Evolutionary conservation across 2,329 filamentous ascomycete genomes (phyloP), one percentile per base, ranked within the genome.

Genomic region (Blastomyces parvus): DNA sequence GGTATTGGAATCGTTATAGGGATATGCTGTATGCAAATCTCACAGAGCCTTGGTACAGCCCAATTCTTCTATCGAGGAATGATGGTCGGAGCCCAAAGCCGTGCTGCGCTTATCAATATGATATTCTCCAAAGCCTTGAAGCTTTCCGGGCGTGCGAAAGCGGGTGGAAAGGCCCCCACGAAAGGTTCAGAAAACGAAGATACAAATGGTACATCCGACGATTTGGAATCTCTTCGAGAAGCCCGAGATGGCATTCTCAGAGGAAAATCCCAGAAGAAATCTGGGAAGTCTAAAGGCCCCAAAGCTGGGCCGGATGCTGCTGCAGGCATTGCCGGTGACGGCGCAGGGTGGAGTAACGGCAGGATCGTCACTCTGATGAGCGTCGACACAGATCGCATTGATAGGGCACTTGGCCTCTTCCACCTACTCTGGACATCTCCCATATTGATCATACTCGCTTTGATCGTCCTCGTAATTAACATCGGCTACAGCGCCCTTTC

Each of bases 41-140:
- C 88, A 13, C 90, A 96, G 75, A 93, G 88, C 73, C 71, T 96
- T 67, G 85, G 86, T 33, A 90, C 87, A 1, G 95, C 92, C 71
- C 93, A 97, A 71, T 97, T 96, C 77, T 88, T 97, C 71, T 97
- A 93, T 71, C 86, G 87, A 27, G 91, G 93, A 27, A 95, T 96
- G 88, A 87, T 95, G 78, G 85, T 95, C 48, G 94, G 93, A 66
- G 94, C 91, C 0, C 88, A 97, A 77, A 79, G 85, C 8, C 84
- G 93, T 72, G 91, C 87, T 0, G 88, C 90, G 0, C 79, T 97
- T 53, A 96, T 97, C 68, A 85, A 89, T 27, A 78, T 91, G 64
- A 91, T 97, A 64, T 97, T 96, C 71, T 90, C 94, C 73, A 97
- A 97, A 75, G 86, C 91, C 2, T 91, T 97, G 87, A 87, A 86